These are phyloP conservation scores for Tricholoma saponaceum DNA, from an alignment of 768 basidiomycete genomes.

Conservation along the genomic window DNA sequence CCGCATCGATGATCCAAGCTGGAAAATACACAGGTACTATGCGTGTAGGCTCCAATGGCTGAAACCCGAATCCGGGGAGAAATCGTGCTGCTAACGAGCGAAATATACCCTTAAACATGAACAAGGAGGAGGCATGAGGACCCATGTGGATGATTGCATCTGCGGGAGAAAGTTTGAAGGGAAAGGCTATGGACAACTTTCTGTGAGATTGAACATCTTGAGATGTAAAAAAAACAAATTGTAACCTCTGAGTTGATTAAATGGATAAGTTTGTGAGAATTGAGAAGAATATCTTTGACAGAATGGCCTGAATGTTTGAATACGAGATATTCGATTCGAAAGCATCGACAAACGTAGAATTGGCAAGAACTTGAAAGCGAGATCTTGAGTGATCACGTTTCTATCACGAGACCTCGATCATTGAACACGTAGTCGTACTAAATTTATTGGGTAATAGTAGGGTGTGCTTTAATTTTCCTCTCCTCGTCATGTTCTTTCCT, in stretches of 20 bases:
- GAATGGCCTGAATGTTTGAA: slow-evolving; percentile 5
- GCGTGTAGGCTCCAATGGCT: slow-evolving; percentile 38
- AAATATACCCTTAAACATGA: slow-evolving; percentile 17
- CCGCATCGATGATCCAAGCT: slow-evolving; percentile 57
- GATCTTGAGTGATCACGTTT: slow-evolving; percentile 7
- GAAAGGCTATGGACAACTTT: slow-evolving; percentile 35
- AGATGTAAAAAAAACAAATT: not conserved
- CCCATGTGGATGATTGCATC: slow-evolving; percentile 39
- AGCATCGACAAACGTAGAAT: no score
- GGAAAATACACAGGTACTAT: slow-evolving; percentile 58
- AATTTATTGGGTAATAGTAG: not conserved
- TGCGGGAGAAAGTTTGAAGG: slow-evolving; percentile 44
- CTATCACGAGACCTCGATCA: slow-evolving; percentile 8
- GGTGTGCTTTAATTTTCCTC: not conserved
- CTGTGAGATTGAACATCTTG: not conserved
- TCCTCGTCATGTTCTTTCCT: slow-evolving; percentile 29
- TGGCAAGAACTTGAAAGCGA: not conserved
- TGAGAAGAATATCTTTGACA: slow-evolving; percentile 7
- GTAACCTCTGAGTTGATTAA: slow-evolving; percentile 34
- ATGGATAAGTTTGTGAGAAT: slow-evolving; percentile 24
- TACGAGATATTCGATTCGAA: slow-evolving; percentile 11
- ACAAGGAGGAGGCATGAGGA: slow-evolving; percentile 24
- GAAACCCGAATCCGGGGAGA: slow-evolving; percentile 34
- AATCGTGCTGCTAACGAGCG: slow-evolving; percentile 30
- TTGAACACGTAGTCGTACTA: slow-evolving; percentile 18